Conservation (phyloP, 73 alveolate species). For the Uronychia binucleata region DNA sequence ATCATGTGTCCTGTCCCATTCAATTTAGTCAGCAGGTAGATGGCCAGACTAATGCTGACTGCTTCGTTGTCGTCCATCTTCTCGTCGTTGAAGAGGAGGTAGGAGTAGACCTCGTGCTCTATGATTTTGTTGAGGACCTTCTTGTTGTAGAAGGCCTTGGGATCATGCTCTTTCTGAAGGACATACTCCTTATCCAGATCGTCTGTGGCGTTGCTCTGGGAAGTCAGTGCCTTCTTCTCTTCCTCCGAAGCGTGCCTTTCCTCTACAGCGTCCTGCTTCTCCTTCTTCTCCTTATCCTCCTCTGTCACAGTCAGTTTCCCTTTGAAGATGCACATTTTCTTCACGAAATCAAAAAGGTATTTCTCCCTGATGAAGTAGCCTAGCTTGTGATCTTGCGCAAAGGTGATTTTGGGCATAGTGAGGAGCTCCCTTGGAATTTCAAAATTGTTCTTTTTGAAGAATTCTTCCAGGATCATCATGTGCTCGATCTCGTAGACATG, state of each 20-base stretch:
- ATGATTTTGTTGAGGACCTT: background rate
- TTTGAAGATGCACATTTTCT: slow-evolving; percentile 21
- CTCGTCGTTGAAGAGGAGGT: background rate
- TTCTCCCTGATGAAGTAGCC: slow-evolving; percentile 16
- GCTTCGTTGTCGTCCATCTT: background rate
- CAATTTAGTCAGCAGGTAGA: background rate
- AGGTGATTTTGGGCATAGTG: background rate
- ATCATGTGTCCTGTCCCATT: background rate
- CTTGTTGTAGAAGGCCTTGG: background rate
- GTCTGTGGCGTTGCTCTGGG: background rate
- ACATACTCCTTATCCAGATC: background rate
- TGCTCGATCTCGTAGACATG: slow-evolving; percentile 18
- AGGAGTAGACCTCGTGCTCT: background rate
- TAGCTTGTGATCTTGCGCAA: background rate
- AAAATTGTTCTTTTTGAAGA: slow-evolving; percentile 38
- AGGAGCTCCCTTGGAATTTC: slow-evolving; percentile 15
- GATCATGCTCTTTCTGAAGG: background rate
- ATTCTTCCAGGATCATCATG: slow-evolving; percentile 43
- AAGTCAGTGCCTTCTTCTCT: background rate
- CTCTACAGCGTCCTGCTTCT: background rate
- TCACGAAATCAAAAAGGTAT: slow-evolving; percentile 34
- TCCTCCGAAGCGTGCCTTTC: background rate
- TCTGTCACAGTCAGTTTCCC: background rate
- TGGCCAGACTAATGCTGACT: background rate
- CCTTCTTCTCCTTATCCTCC: background rate